phyloP scores from a whole-genome alignment of 2,329 filamentous ascomycete genomes.

The Onygenales sp. region DNA sequence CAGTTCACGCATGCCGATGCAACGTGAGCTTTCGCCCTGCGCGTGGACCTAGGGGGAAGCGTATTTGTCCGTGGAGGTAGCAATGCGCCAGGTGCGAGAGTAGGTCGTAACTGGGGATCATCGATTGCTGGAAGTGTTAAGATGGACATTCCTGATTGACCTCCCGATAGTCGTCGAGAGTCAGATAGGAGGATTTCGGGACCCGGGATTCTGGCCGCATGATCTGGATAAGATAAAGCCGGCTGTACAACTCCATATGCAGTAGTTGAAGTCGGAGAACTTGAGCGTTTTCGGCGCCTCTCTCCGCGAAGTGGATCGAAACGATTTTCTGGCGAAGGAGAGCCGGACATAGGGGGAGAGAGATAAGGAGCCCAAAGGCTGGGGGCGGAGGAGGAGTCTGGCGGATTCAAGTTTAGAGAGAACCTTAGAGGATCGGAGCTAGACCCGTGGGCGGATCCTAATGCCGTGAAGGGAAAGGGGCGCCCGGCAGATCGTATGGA shows the following conservation, averaged over 20 bases:
- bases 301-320: constrained; percentile 17
- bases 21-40: constrained; percentile 28
- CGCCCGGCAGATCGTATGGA: constrained; percentile 10
- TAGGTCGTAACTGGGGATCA: constrained; percentile 8
- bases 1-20: constrained; percentile 31
- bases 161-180: neutral
- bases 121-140: constrained; percentile 1
- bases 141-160: neutral
- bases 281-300: constrained; percentile 18
- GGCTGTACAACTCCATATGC: constrained; percentile 3
- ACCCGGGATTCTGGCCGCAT: constrained; percentile 3
- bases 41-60: constrained; percentile 19
- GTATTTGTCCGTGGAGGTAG: constrained; percentile 11
- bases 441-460: constrained; percentile 15
- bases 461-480: constrained; percentile 10
- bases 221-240: constrained; percentile 7
- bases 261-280: constrained; percentile 11
- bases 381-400: constrained; percentile 12
- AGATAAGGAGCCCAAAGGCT: constrained; percentile 21
- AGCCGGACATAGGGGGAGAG: constrained; percentile 26
- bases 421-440: constrained; percentile 18
- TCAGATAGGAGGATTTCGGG: constrained; percentile 1
- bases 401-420: constrained; percentile 17
- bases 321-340: constrained; percentile 19
- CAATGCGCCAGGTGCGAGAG: constrained; percentile 6